Evolutionary conservation across 768 basidiomycete species (phyloP).

Genomic region (Pseudohyphozyma bogoriensis): DNA sequence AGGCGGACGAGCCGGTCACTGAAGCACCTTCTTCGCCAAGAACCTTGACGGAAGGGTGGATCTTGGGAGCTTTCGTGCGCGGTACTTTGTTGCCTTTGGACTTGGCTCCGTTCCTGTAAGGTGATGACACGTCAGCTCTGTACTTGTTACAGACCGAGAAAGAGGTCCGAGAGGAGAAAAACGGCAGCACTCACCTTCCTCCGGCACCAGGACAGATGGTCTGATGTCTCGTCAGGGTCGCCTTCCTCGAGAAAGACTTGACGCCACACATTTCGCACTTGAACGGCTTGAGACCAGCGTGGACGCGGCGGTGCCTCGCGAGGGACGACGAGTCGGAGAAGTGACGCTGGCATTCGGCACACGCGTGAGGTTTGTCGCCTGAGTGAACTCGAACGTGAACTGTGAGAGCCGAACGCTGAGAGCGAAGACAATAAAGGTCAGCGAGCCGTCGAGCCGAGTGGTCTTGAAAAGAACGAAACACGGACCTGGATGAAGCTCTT

Average conservation of each 20-base stretch:
- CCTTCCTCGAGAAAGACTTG: constrained; percentile 78
- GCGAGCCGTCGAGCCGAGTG: background rate
- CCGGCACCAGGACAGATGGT: constrained; percentile 5
- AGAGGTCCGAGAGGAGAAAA: no score
- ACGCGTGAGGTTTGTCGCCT: constrained; percentile 81
- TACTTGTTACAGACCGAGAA: background rate
- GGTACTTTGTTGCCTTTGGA: background rate
- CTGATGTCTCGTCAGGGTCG: constrained; percentile 64
- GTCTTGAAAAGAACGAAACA: constrained; percentile 9
- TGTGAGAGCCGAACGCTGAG: constrained; percentile 72
- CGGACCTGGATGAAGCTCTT: constrained; percentile 84
- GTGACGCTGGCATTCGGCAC: constrained; percentile 74
- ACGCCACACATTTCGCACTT: constrained; percentile 77
- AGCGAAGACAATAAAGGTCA: constrained; percentile 1
- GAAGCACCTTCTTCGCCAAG: background rate
- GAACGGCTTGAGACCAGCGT: constrained; percentile 62
- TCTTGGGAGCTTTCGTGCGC: background rate
- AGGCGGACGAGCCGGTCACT: background rate
- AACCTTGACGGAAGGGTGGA: background rate
- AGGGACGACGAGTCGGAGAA: constrained; percentile 85
- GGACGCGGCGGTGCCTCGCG: constrained; percentile 73
- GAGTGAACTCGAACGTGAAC: constrained; percentile 81
- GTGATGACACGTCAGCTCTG: background rate
- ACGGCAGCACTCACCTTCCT: background rate
- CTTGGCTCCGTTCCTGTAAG: background rate